These are phyloP conservation scores for Polyplosphaeria fusca DNA, from an alignment of 495 filamentous ascomycete species.

Conservation along the genomic window DNA sequence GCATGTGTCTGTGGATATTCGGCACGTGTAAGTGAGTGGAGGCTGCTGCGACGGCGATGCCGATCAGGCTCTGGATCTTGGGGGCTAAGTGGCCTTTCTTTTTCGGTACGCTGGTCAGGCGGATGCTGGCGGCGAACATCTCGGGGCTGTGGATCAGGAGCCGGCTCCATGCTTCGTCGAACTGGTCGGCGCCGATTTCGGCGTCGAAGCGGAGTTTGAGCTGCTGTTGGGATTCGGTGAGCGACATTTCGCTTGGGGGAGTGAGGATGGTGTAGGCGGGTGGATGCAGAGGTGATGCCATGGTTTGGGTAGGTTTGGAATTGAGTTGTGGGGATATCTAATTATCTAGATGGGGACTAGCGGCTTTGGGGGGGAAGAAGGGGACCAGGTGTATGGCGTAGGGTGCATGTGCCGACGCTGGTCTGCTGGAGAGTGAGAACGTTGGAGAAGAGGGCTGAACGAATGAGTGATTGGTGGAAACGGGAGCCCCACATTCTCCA, in stretches of 20 bases:
- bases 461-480: constrained; percentile 21
- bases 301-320: too few species aligned
- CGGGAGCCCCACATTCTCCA: constrained; percentile 29
- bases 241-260: constrained; percentile 13
- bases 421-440: too few species aligned
- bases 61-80: constrained; percentile 45
- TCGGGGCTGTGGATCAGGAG: constrained; percentile 37
- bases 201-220: constrained; percentile 17
- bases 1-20: constrained; percentile 40
- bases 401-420: too few species aligned
- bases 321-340: too few species aligned
- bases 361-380: too few species aligned
- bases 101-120: constrained; percentile 36
- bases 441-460: too few species aligned
- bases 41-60: constrained; percentile 42
- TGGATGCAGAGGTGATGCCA: too few species aligned
- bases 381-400: too few species aligned
- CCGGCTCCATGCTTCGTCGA: constrained; percentile 27
- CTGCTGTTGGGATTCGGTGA: constrained; percentile 5
- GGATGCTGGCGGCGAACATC: constrained; percentile 40
- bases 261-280: too few species aligned
- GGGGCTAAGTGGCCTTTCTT: constrained; percentile 39
- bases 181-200: constrained; percentile 13
- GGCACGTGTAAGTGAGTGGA: constrained; percentile 44
- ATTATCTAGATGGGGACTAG: too few species aligned